These are phyloP conservation scores for Cercospora sp. DNA, from an alignment of 2,329 filamentous ascomycete genomes.

Conservation along the genomic window DNA sequence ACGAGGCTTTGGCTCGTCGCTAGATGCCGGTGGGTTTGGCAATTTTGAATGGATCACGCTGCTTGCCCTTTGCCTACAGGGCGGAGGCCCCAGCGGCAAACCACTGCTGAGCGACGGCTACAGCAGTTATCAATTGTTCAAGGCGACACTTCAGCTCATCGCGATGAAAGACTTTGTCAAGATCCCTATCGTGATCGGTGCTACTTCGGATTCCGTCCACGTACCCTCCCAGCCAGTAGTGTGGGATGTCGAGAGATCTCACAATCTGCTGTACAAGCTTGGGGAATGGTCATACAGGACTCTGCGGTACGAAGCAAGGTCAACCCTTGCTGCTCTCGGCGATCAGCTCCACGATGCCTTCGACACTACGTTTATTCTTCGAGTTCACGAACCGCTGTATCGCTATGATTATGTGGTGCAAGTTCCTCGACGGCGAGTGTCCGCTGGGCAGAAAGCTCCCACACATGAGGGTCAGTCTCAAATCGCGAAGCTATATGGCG, in stretches of 20 bases:
- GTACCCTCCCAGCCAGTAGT: conserved; percentile 63
- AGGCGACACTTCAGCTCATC: conserved; percentile 86
- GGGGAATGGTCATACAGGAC: conserved; percentile 75
- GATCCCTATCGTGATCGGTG: conserved; percentile 55
- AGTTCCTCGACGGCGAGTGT: conserved; percentile 28
- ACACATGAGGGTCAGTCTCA: conserved; percentile 28
- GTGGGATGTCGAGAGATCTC: conserved; percentile 70
- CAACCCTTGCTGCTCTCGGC: conserved; percentile 73
- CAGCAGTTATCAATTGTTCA: conserved; percentile 92
- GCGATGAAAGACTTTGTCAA: conserved; percentile 70
- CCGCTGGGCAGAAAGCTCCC: background rate
- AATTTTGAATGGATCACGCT: conserved; percentile 88
- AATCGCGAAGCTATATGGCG: conserved; percentile 58
- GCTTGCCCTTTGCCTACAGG: conserved; percentile 75
- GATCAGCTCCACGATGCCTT: conserved; percentile 78
- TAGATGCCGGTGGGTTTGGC: conserved; percentile 82
- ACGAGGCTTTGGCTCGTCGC: conserved; percentile 70
- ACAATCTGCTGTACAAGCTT: conserved; percentile 93
- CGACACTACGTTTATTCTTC: conserved; percentile 75
- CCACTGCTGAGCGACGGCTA: conserved; percentile 75
- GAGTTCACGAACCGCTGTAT: conserved; percentile 53
- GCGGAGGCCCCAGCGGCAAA: conserved; percentile 70
- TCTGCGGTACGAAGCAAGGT: conserved; percentile 72
- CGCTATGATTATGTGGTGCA: conserved; percentile 58
- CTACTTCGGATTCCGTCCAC: conserved; percentile 41